Percentiles rank a stretch among this genome's conserved stretches.
phyloP scores from a whole-genome alignment of 495 filamentous ascomycete species.

The Penicillium ucsense region DNA sequence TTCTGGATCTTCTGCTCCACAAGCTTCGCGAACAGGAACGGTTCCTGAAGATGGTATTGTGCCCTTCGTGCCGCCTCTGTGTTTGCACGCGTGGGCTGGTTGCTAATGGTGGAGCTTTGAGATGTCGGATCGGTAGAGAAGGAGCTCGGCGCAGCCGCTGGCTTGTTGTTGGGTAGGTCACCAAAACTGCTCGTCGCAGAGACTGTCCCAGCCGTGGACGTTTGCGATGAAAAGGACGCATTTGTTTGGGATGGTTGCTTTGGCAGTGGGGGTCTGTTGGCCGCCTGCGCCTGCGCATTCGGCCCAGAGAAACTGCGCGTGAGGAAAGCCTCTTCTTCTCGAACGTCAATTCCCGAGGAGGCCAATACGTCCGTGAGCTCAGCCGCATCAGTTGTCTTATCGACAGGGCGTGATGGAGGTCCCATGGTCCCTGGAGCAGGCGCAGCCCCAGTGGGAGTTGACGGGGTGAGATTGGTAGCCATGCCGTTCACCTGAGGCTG shows the following conservation, averaged over 20 bases:
- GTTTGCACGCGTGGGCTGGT: slow-evolving; percentile 34
- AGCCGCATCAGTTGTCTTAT: slow-evolving; percentile 58
- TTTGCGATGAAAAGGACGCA: slow-evolving; percentile 33
- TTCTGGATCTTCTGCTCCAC: slow-evolving; percentile 38
- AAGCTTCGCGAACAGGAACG: slow-evolving; percentile 46
- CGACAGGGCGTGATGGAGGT: slow-evolving; percentile 64
- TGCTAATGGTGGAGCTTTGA: slow-evolving; percentile 24
- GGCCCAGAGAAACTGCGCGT: slow-evolving; percentile 49
- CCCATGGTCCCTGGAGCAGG: slow-evolving; percentile 57
- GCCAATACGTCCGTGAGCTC: slow-evolving; percentile 69
- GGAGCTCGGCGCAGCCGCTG: slow-evolving; percentile 23
- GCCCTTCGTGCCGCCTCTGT: slow-evolving; percentile 33
- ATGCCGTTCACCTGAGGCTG: slow-evolving; percentile 26
- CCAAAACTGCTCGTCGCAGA: slow-evolving; percentile 31
- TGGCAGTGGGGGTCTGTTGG: slow-evolving; percentile 33
- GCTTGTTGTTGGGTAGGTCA: slow-evolving; percentile 26
- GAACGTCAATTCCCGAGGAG: slow-evolving; percentile 72
- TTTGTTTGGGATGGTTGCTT: slow-evolving; percentile 30
- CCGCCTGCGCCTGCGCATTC: slow-evolving; percentile 31
- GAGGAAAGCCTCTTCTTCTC: slow-evolving; percentile 69
- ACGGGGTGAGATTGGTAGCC: slow-evolving; percentile 23
- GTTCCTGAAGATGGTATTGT: slow-evolving; percentile 48
- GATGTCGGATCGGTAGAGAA: slow-evolving; percentile 24
- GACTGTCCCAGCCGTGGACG: slow-evolving; percentile 28
- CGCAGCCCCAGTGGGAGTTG: slow-evolving; percentile 22